Base-by-base conservation (phyloP, 768 basidiomycete genomes). In the Leucosporidium creatinivorum region DNA sequence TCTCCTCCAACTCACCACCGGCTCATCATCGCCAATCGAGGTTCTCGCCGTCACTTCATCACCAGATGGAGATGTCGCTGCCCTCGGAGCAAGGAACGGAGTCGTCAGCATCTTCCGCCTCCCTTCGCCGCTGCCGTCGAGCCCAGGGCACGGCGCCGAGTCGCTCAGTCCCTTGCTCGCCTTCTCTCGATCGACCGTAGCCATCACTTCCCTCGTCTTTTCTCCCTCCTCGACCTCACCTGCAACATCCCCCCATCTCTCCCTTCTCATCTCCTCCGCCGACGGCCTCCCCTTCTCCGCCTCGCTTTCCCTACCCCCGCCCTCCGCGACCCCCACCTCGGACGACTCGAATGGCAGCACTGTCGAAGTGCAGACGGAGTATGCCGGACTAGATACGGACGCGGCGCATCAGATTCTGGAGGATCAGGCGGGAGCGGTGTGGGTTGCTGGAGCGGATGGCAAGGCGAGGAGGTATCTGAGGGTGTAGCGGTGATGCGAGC, bases 271-370 rank as follows among this genome's bases (percentile, higher is more conserved):
- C 18, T 66, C 63, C 13, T 26, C 63, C 12, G 48, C 57, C n/a
- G 66, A 68, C 52, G 70, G 70, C 3, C 61, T 71, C 19, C 60
- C 66, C 5, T 71, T 62, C 63, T 61, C 60, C n/a, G 70, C 62
- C 19, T 28, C 33, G 1, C 2, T 56, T 13, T 44, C 39, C 10
- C 39, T 44, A 2, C 39, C 39, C 8, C 39, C 39, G 15, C 39
- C 39, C 8, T 44, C 39, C 13, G 3, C 39, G 10, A 44, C 6
- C 39, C 10, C 39, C 13, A 44, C 3, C 39, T 44, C 39, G 15
- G 39, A 44, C 15, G 39, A 25, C n/a, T n/a, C 21, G 3, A 50
- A 23, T 6, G 47, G 26, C 10, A 25, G 2, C 5, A 30, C 31
- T 17, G 63, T 65, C 0, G 13, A 17, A 17, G 66, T 69, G 7